Percentiles rank a stretch among this genome's conserved stretches.
These are phyloP conservation scores for Yamadazyma atlantica DNA, from an alignment of 1,139 yeast species.

Conservation along the genomic window DNA sequence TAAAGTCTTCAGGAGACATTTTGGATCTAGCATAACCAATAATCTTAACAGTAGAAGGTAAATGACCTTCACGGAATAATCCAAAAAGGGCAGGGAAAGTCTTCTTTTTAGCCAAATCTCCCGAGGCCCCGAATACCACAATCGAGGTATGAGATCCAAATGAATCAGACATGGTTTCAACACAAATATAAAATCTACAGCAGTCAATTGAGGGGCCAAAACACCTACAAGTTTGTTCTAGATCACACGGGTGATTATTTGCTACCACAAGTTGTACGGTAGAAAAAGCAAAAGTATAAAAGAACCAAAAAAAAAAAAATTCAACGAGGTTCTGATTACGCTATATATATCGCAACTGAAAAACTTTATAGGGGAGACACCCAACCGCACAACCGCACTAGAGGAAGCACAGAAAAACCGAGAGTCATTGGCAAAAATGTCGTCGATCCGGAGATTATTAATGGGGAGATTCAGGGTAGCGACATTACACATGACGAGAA, in stretches of 20 bases:
- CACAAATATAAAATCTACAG: not conserved
- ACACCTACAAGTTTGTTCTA: not conserved
- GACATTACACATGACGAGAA: not conserved
- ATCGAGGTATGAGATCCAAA: slow-evolving; percentile 68
- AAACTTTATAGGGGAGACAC: not conserved
- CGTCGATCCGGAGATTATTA: not conserved
- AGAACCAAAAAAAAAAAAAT: not conserved
- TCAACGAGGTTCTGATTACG: not conserved
- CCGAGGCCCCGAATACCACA: slow-evolving; percentile 94
- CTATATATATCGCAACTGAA: not conserved
- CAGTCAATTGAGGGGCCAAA: not conserved
- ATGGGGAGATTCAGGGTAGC: too few species aligned
- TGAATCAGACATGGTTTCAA: slow-evolving; percentile 19
- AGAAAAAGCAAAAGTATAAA: too few species aligned
- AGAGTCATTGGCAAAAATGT: not conserved
- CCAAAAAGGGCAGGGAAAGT: slow-evolving; percentile 85
- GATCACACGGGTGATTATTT: too few species aligned
- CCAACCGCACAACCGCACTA: not conserved
- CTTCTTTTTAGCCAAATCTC: slow-evolving; percentile 95
- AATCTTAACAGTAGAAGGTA: slow-evolving; percentile 69
- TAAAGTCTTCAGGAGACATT: slow-evolving; percentile 64
- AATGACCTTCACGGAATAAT: slow-evolving; percentile 69
- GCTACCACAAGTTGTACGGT: too few species aligned
- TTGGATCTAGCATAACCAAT: slow-evolving; percentile 92
- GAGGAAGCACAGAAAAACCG: not conserved